Percentiles rank a stretch among this genome's conserved stretches.
Evolutionary conservation across 768 basidiomycete genomes (phyloP).

Genomic region (Coprinellus micaceus): DNA sequence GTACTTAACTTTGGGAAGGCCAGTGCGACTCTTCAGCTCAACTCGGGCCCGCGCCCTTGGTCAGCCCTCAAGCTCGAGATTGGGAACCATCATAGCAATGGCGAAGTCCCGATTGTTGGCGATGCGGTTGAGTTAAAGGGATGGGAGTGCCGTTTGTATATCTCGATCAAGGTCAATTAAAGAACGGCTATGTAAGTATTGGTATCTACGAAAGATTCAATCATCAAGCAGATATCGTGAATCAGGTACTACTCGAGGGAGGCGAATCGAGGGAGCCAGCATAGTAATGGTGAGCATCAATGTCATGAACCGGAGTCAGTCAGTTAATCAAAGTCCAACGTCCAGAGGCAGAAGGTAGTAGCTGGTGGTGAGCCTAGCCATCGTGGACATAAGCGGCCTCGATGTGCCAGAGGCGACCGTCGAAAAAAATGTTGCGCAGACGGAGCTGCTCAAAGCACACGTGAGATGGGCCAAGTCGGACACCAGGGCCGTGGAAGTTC

Average conservation of each 20-base stretch:
- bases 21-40: conserved; percentile 19
- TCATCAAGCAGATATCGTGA: too few relatives aligned
- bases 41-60: conserved; percentile 8
- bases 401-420: conserved; percentile 2
- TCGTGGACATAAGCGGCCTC: conserved; percentile 1
- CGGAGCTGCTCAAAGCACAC: conserved; percentile 3
- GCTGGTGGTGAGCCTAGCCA: too few relatives aligned
- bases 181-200: not conserved
- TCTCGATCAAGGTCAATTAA: conserved; percentile 2
- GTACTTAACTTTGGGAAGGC: conserved; percentile 45
- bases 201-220: too few relatives aligned
- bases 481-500: not conserved
- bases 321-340: too few relatives aligned
- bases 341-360: too few relatives aligned
- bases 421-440: not conserved
- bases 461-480: not conserved
- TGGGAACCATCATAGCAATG: conserved; percentile 25
- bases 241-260: too few relatives aligned
- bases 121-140: conserved; percentile 20
- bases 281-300: too few relatives aligned
- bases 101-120: not conserved
- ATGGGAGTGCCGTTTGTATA: conserved; percentile 34
- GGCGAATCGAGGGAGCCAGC: too few relatives aligned
- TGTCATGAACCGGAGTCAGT: too few relatives aligned
- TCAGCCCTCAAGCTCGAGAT: conserved; percentile 20